Percentiles rank a stretch among this genome's conserved stretches.
Evolutionary conservation across 495 filamentous ascomycete genomes (phyloP).

Genomic region (Trypethelium eluteriae): DNA sequence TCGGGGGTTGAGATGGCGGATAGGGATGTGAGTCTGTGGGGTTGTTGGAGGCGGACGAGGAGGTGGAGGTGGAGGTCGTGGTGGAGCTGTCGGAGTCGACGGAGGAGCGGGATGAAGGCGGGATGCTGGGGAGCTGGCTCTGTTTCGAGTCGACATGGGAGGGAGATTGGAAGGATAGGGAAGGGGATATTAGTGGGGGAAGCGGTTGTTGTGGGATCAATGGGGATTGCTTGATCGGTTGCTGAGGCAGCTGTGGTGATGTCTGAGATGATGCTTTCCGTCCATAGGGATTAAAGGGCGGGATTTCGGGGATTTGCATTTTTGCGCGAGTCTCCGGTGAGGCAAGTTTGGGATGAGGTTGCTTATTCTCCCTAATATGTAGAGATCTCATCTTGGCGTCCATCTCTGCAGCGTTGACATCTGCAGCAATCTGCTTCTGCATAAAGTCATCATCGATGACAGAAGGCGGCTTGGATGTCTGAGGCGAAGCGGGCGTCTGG

Average conservation of each 20-base stretch:
- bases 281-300: slow-evolving; percentile 23
- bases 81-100: slow-evolving; percentile 17
- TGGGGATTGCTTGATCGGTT: slow-evolving; percentile 3
- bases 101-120: slow-evolving; percentile 7
- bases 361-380: not conserved
- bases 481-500: slow-evolving; percentile 20
- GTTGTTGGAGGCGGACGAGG: slow-evolving; percentile 24
- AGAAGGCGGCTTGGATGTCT: slow-evolving; percentile 23
- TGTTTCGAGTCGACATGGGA: not conserved
- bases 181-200: slow-evolving; percentile 3
- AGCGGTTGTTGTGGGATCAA: not conserved
- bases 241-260: slow-evolving; percentile 16
- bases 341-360: not conserved
- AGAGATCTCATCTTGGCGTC: slow-evolving; percentile 7
- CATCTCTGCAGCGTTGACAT: slow-evolving; percentile 25
- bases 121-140: slow-evolving; percentile 3
- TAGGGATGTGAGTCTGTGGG: slow-evolving; percentile 18
- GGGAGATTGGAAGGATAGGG: not conserved
- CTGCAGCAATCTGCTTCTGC: slow-evolving; percentile 32
- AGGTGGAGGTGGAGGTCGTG: slow-evolving; percentile 33
- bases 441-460: slow-evolving; percentile 34
- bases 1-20: slow-evolving; percentile 29
- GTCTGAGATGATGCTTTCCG: slow-evolving; percentile 15
- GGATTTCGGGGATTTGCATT: slow-evolving; percentile 24
- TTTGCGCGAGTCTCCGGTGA: slow-evolving; percentile 12